phyloP scores from a whole-genome alignment of 1,284 basidiomycete species.

The Exobasidium rhododendri region DNA sequence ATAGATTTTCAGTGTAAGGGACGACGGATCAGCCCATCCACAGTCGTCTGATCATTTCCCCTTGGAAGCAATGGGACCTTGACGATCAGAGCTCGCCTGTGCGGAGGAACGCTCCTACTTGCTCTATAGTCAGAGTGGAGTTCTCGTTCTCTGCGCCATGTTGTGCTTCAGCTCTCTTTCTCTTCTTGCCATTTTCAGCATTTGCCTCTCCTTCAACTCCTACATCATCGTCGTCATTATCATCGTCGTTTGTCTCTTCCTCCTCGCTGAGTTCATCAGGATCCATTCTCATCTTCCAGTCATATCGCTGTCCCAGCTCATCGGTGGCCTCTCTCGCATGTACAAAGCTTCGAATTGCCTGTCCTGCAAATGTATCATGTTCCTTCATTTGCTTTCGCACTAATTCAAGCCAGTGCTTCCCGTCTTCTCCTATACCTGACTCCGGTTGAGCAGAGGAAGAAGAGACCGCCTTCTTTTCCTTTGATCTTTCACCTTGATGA shows the following conservation, averaged over 20 bases:
- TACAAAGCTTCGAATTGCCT: constrained; percentile 9
- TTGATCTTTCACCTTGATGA: background rate
- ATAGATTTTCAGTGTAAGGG: too few species aligned
- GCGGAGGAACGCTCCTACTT: background rate
- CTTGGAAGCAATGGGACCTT: too few species aligned
- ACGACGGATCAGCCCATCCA: too few species aligned
- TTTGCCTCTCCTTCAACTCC: background rate
- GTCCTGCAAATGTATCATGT: constrained; percentile 8
- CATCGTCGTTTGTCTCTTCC: constrained; percentile 12
- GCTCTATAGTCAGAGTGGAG: background rate
- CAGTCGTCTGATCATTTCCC: too few species aligned
- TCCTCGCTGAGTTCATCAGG: constrained; percentile 11
- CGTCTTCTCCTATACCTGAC: background rate
- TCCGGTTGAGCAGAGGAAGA: background rate
- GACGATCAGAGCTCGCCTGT: background rate
- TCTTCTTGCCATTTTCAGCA: constrained; percentile 7
- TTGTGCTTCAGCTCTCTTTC: constrained; percentile 9
- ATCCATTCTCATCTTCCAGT: constrained; percentile 19
- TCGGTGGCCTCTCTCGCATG: constrained; percentile 18
- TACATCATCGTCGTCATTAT: constrained; percentile 7
- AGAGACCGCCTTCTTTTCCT: background rate
- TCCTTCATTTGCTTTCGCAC: background rate
- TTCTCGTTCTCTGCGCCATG: too few species aligned
- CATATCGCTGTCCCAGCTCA: constrained; percentile 17
- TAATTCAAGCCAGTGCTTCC: background rate